phyloP scores from a whole-genome alignment of 495 filamentous ascomycete genomes.

The Melanomma pulvis-pyrius region DNA sequence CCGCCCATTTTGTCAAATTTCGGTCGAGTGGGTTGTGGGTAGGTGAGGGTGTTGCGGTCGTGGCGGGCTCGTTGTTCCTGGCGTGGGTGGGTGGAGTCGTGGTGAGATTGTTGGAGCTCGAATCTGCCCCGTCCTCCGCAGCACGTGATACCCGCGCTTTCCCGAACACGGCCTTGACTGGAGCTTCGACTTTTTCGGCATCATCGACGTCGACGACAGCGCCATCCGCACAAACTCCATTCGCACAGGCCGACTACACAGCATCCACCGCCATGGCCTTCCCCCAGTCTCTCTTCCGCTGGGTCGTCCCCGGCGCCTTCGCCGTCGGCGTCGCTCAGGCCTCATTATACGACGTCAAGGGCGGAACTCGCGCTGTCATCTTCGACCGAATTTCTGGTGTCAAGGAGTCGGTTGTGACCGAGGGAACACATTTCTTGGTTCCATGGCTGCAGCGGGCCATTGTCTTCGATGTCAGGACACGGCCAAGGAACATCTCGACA shows the following conservation, averaged over 20 bases:
- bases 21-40: neutral
- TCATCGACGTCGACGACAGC: slow-evolving; percentile 2
- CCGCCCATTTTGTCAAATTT: slow-evolving; percentile 44
- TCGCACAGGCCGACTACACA: slow-evolving; percentile 21
- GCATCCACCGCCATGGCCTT: slow-evolving; percentile 58
- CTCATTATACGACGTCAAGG: slow-evolving; percentile 95
- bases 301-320: slow-evolving; percentile 70
- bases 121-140: neutral
- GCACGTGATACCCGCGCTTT: slow-evolving; percentile 10
- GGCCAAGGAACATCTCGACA: slow-evolving; percentile 95
- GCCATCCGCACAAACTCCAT: slow-evolving; percentile 20
- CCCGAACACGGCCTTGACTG: slow-evolving; percentile 1
- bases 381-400: slow-evolving; percentile 95
- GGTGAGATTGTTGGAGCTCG: neutral
- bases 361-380: slow-evolving; percentile 92
- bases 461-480: slow-evolving; percentile 96
- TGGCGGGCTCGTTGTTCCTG: slow-evolving; percentile 9
- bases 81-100: slow-evolving; percentile 18
- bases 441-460: slow-evolving; percentile 96
- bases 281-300: slow-evolving; percentile 66
- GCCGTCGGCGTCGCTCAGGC: slow-evolving; percentile 65
- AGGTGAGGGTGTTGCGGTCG: slow-evolving; percentile 16
- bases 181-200: slow-evolving; percentile 25
- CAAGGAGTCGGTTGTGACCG: slow-evolving; percentile 86
- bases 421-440: slow-evolving; percentile 95